Base-by-base conservation (phyloP, 345 rosid species). In the Eucalyptus globulus region DNA sequence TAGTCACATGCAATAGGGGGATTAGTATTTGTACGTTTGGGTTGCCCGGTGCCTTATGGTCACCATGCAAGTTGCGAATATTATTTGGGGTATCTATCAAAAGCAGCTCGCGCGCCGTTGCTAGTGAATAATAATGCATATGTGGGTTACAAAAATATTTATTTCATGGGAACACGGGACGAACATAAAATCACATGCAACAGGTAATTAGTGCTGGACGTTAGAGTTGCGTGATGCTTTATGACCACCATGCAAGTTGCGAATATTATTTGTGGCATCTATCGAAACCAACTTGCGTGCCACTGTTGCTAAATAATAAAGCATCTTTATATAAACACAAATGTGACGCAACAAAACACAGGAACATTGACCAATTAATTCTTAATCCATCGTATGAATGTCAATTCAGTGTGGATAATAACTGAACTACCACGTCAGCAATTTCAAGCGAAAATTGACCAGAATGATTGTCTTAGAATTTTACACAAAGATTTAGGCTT, bases 391-490 rank as follows among this genome's bases (percentile, higher is more conserved):
- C 12, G 8, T 11, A 37, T 0, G 1, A 2, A 37, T 76, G 14
- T 5, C 83, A 76, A 76, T 21, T 76, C 1, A 11, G 15, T 76
- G 29, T 11, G 1, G 2, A 6, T 65, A 7, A 76, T 76, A 26
- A 21, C 2, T 21, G 3, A 7, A 76, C 4, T 2, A 21, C 2
- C 5, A 40, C 0, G 2, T 21, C 7, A 6, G 0, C 14, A 0
- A 76, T 76, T 76, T 40, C 4, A 9, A 5, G 0, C 1, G 5
- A 76, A 76, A 76, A 40, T 37, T 37, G 0, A 76, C 4, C 3
- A 4, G 1, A 40, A 37, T 10, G 7, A 76, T 4, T 21, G 43
- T 6, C 4, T 37, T 37, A 3, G 7, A 6, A 76, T 37, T 37
- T 40, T 12, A 11, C 5, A 5, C 1, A 40, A 21, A 76, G 4